phyloP scores from a whole-genome alignment of 2,329 filamentous ascomycete species.

The Zalaria obscura region DNA sequence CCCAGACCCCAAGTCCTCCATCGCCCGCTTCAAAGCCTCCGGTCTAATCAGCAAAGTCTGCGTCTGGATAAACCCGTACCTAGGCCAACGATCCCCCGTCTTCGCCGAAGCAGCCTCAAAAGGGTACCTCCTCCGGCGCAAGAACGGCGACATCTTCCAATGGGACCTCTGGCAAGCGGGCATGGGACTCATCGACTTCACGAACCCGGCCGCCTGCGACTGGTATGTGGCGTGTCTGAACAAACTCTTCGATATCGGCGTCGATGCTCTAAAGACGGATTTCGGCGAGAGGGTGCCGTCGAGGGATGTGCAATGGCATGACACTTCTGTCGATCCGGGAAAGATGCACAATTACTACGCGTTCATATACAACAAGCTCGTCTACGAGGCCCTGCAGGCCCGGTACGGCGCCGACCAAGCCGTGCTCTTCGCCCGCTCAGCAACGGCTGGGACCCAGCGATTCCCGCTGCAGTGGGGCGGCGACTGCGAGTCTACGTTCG shows the following conservation, averaged over 20 bases:
- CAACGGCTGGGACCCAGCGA: constrained; percentile 52
- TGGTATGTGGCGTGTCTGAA: constrained; percentile 53
- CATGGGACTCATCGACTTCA: constrained; percentile 62
- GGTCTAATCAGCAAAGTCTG: constrained; percentile 48
- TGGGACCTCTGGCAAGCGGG: constrained; percentile 68
- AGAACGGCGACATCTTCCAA: constrained; percentile 56
- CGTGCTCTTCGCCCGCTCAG: constrained; percentile 54
- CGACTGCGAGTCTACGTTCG: constrained; percentile 60
- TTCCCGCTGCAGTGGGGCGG: constrained; percentile 60
- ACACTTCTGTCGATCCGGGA: constrained; percentile 42
- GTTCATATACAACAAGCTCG: constrained; percentile 57
- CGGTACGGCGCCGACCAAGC: constrained; percentile 36
- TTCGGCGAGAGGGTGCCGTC: constrained; percentile 61
- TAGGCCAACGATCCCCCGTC: constrained; percentile 53
- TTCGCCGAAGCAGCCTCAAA: constrained; percentile 51
- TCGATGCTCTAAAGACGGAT: constrained; percentile 63
- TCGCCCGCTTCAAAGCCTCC: constrained; percentile 47
- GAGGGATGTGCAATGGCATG: constrained; percentile 50
- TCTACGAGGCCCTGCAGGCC: constrained; percentile 50
- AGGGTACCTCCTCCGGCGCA: constrained; percentile 55
- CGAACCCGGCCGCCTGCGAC: constrained; percentile 50
- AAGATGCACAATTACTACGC: constrained; percentile 69
- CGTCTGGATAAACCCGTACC: constrained; percentile 66
- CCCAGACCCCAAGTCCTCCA: constrained; percentile 51
- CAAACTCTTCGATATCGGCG: constrained; percentile 51